Evolutionary conservation across 169 alveolate genomes (phyloP), one percentile per base, ranked within the genome.

Genomic region (Plasmodium reichenowi): DNA sequence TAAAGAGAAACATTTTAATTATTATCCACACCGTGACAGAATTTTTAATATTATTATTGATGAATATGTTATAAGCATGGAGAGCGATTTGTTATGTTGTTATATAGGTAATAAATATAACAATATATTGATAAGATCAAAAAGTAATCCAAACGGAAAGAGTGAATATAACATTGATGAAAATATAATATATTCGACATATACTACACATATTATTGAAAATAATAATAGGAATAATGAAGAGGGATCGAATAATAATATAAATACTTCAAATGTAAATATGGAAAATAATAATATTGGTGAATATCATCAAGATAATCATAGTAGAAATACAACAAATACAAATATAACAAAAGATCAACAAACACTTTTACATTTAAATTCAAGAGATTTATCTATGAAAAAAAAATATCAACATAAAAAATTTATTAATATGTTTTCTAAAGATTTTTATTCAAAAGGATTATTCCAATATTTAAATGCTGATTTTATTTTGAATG

Each of bases 381-480:
- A 60, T 22, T 3, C 43, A 24, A 74, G 29, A 50, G 76, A 76
- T 47, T 9, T 76, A 45, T 24, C 66, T 17, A n/a, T 80, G 17
- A 66, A 80, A 59, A 74, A 43, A 60, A 74, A 74, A 32, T 74
- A 74, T 24, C 26, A 60, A 15, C 38, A 80, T 71, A 56, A 67
- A 80, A 80, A 80, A 80, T 56, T 80, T 15, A 17, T 80, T 4
- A 66, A 80, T 26, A 24, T 80, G 72, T 80, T 66, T 80, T 80
- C 90, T 24, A 80, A 80, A 60, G 83, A 80, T 5, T 5, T 67
- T 45, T 43, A 17, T 20, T 67, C 59, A 48, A 80, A 56, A 47
- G 50, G 90, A 0, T 72, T 80, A 17, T 80, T 80, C 59, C 71
- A 80, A 6, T 80, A 52, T 80, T 15, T 80, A 67, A 80, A 80